Evolutionary conservation across 2,329 filamentous ascomycete genomes (phyloP), one percentile per base, ranked within the genome.

Genomic region (Xylariales sp.): DNA sequence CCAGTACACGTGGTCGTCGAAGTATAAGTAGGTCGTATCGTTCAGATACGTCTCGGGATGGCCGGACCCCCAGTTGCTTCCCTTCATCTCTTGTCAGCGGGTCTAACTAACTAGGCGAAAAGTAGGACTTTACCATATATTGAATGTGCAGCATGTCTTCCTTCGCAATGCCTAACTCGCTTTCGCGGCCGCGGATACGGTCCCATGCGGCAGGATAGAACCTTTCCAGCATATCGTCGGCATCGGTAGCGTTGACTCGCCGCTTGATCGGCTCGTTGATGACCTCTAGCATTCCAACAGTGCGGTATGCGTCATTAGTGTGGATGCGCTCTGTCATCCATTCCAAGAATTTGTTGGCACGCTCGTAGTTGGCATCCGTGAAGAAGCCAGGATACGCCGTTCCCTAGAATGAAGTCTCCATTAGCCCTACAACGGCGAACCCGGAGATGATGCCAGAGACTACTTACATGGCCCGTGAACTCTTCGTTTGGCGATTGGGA

Each of bases 251-350:
- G 45, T 77, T 70, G 45, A 81, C 75, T 45, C 66, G 53, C 16
- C 66, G 23, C 36, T 71, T 70, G 9, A 81, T 72, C 4, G 85
- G 85, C 74, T 87, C 85, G 74, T 86, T 87, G 60, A 86, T 78
- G n/a, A 87, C 76, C 62, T 83, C 80, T 18, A 87, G 69, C 78
- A 84, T 85, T 45, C 85, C 84, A 39, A 86, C 84, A 41, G 81
- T 85, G 61, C 81, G 75, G 74, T 84, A 85, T 39, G 74, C 77
- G 48, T 73, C 56, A 60, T 80, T 80, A 36, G 71, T 73, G 71
- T 86, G 84, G 64, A 85, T 81, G 45, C 80, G 77, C 34, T 80
- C 79, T 3, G 83, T 80, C 74, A 87, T 82, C 81, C 82, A 84
- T 54, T 81, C 78, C 30, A 87, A 79, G 74, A 85, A 86, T 54